Evolutionary conservation across 2,329 filamentous ascomycete genomes (phyloP), one percentile per base, ranked within the genome.

Genomic region (Botrytis tulipae): DNA sequence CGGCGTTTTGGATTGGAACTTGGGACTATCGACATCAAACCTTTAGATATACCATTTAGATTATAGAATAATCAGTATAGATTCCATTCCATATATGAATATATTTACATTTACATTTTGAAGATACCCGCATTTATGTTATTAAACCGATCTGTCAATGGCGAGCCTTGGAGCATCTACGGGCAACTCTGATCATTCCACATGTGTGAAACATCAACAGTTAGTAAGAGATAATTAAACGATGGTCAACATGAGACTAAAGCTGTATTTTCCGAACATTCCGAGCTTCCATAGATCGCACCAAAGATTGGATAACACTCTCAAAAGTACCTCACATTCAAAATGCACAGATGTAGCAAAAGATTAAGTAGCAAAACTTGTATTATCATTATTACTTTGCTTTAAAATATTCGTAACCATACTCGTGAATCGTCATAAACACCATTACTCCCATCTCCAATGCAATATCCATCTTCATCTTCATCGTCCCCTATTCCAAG

Each of bases 301-400:
- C 51, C 51, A 54, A 18, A 54, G 6, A 16, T 8, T 2, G 25
- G 14, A 29, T 14, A 18, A 18, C 0, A 54, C 18, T 18, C 7
- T 9, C 2, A 18, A 1, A 40, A 22, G 25, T 22, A 42, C 1
- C 4, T 62, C 59, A 37, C 14, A 40, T 40, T 42, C 60, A 62
- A n/a, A 62, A 62, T n/a, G 22, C 25, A 37, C 12, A 9, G 22
- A 40, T 4, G 37, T 14, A 29, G 14, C 14, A 29, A 16, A 29
- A 29, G 10, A 16, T 40, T 20, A 20, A 1, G 61, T 32, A 63
- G 37, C 37, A 63, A 44, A 44, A 63, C 16, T 16, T 22, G 37
- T 37, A 63, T 63, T 63, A 63, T 63, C 61, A 63, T 63, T 63
- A 63, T 63, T 44, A 18, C 25, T 22, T 32, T 44, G 40, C 61